Conservation (phyloP, 2,329 filamentous ascomycete genomes). For the Sporothrix humicola region DNA sequence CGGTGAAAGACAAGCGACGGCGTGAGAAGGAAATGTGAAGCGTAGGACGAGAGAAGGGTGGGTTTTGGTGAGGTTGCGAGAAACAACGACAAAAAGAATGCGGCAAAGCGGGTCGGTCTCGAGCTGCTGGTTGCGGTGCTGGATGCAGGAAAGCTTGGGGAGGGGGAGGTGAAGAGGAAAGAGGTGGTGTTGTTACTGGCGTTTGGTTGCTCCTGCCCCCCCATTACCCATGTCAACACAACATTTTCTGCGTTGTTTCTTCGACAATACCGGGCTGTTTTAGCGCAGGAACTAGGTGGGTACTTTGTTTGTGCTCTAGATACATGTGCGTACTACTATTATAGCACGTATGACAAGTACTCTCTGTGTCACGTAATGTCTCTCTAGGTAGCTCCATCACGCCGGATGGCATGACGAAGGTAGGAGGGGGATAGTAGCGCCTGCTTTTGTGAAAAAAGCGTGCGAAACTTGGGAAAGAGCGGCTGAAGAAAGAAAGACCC, state of each 20-base stretch:
- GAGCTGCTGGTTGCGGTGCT: conserved; percentile 31
- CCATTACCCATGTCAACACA: conserved; percentile 29
- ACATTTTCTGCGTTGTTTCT: conserved; percentile 28
- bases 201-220: conserved; percentile 20
- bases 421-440: neutral
- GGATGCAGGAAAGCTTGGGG: conserved; percentile 31
- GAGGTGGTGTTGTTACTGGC: neutral
- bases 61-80: conserved; percentile 24
- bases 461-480: conserved; percentile 6
- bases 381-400: neutral
- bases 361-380: neutral
- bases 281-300: neutral
- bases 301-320: neutral
- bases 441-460: conserved; percentile 10
- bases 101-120: conserved; percentile 38
- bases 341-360: neutral
- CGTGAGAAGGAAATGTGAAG: conserved; percentile 23
- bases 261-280: conserved; percentile 20
- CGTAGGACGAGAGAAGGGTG: conserved; percentile 4
- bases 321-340: neutral
- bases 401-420: conserved; percentile 24
- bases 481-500: conserved; percentile 28
- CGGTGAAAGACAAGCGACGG: conserved; percentile 26
- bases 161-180: conserved; percentile 17
- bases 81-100: conserved; percentile 33